Conservation (phyloP, 2,329 filamentous ascomycete genomes). For the Rhinocladiella mackenziei region DNA sequence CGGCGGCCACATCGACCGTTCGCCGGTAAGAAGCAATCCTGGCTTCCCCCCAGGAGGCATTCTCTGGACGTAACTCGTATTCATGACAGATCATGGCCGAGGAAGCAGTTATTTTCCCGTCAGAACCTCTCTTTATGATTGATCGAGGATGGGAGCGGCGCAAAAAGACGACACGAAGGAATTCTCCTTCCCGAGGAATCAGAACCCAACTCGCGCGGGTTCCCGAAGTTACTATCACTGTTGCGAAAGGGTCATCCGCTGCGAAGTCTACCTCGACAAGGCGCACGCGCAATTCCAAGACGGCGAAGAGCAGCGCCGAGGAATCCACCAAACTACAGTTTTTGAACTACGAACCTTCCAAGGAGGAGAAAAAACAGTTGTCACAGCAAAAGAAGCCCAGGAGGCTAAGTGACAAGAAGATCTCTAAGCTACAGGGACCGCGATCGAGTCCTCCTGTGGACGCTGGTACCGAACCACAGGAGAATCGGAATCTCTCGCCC, state of each 20-base stretch:
- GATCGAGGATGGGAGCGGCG: conserved; percentile 23
- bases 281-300: neutral
- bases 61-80: no score
- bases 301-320: neutral
- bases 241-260: neutral
- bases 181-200: neutral
- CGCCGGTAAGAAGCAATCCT: no score
- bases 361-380: neutral
- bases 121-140: conserved; percentile 23
- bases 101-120: conserved; percentile 20
- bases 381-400: neutral
- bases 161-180: conserved; percentile 10
- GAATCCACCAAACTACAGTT: conserved; percentile 4
- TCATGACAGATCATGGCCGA: conserved; percentile 22
- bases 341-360: conserved; percentile 13
- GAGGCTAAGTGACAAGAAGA: neutral
- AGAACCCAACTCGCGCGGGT: conserved; percentile 9
- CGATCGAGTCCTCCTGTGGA: neutral
- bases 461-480: neutral
- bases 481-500: neutral
- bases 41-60: no score
- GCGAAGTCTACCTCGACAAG: neutral
- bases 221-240: conserved; percentile 19
- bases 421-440: neutral
- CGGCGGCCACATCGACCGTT: no score